phyloP scores from a whole-genome alignment of 192 early-diverging fungal species.

The Entomortierella beljakovae region DNA sequence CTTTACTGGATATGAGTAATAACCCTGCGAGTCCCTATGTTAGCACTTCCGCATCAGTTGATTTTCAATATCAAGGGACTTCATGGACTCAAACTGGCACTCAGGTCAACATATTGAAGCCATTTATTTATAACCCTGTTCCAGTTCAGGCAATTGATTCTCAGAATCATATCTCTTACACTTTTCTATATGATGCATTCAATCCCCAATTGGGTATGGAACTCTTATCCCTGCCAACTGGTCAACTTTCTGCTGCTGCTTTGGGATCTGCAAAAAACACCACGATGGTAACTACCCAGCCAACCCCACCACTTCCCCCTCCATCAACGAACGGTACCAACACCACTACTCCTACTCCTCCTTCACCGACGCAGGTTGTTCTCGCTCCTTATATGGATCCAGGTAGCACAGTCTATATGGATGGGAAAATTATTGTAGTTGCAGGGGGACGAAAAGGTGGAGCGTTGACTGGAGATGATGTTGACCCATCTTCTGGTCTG shows the following conservation, averaged over 20 bases:
- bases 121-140: slow-evolving; percentile 17
- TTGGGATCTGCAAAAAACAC: slow-evolving; percentile 22
- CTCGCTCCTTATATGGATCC: slow-evolving; percentile 35
- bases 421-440: slow-evolving; percentile 38
- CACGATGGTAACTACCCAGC: slow-evolving; percentile 17
- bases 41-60: slow-evolving; percentile 13
- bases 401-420: slow-evolving; percentile 22
- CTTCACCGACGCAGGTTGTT: background rate
- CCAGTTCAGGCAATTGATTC: slow-evolving; percentile 35
- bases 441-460: slow-evolving; percentile 23
- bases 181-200: slow-evolving; percentile 39
- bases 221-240: slow-evolving; percentile 28
- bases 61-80: background rate
- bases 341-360: slow-evolving; percentile 7
- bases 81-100: background rate
- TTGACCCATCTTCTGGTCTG: slow-evolving; percentile 24
- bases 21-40: slow-evolving; percentile 10
- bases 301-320: slow-evolving; percentile 12
- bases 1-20: background rate
- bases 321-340: slow-evolving; percentile 31
- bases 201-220: slow-evolving; percentile 37
- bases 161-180: slow-evolving; percentile 11
- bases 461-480: slow-evolving; percentile 14
- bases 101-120: slow-evolving; percentile 10
- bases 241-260: slow-evolving; percentile 11